Percentiles rank a stretch among this genome's conserved stretches.
Evolutionary conservation across 2,329 filamentous ascomycete genomes (phyloP).

Genomic region (Hypoxylon sp.): DNA sequence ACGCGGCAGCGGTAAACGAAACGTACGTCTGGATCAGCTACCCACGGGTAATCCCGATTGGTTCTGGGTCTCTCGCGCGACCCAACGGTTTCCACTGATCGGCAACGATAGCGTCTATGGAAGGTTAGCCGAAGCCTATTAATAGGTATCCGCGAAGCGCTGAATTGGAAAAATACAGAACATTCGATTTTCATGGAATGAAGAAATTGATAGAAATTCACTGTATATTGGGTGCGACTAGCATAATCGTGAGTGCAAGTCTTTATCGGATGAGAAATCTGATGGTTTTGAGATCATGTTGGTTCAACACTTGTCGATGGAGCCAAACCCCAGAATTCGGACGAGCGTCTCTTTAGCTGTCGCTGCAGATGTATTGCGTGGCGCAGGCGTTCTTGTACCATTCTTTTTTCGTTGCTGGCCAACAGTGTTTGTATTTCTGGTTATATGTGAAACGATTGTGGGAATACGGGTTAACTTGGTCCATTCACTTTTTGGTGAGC

Average conservation of each 20-base stretch:
- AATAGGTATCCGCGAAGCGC: constrained; percentile 21
- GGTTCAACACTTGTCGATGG: constrained; percentile 9
- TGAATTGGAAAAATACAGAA: constrained; percentile 4
- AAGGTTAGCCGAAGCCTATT: constrained; percentile 28
- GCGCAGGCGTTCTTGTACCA: constrained; percentile 1
- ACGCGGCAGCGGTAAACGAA: constrained; percentile 31
- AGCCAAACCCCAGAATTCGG: constrained; percentile 5
- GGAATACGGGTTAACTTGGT: not conserved
- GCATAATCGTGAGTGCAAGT: not conserved
- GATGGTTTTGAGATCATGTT: constrained; percentile 1
- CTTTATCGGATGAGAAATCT: constrained; percentile 4
- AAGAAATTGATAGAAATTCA: constrained; percentile 2
- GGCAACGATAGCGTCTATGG: constrained; percentile 3
- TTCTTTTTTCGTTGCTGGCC: not conserved
- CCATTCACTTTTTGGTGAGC: not conserved
- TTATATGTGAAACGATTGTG: constrained; percentile 18
- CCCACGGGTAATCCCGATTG: constrained; percentile 10
- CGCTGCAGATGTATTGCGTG: constrained; percentile 3
- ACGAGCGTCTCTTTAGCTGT: constrained; percentile 2
- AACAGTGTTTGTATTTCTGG: constrained; percentile 11
- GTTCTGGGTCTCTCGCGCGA: constrained; percentile 15
- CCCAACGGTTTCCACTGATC: constrained; percentile 16
- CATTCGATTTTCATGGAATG: not conserved
- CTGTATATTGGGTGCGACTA: not conserved
- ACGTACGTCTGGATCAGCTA: constrained; percentile 11